Evolutionary conservation across 768 basidiomycete species (phyloP).

Genomic region (Trametes meyenii): DNA sequence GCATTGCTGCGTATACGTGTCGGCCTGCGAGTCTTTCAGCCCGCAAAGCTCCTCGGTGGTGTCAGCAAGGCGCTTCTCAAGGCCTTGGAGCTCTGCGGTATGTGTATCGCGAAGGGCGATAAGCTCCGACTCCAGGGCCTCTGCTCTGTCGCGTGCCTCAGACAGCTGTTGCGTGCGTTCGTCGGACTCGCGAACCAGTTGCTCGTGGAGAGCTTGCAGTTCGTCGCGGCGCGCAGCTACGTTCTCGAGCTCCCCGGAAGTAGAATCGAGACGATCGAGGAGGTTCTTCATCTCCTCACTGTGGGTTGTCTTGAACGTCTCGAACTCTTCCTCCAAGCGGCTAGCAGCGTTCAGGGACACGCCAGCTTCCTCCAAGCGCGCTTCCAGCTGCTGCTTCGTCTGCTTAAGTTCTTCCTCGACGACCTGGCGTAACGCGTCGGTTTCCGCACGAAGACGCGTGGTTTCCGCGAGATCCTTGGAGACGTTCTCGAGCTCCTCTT

Average conservation of each 20-base stretch:
- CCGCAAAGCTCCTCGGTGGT: constrained; percentile 20
- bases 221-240: constrained; percentile 9
- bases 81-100: constrained; percentile 23
- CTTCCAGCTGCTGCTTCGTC: constrained; percentile 27
- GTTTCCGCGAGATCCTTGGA: constrained; percentile 25
- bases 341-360: constrained; percentile 27
- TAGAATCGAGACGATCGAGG: constrained; percentile 5
- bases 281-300: constrained; percentile 14
- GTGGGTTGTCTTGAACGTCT: constrained; percentile 5
- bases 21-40: constrained; percentile 20
- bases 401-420: constrained; percentile 27
- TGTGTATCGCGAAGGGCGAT: constrained; percentile 16
- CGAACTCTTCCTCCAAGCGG: constrained; percentile 17
- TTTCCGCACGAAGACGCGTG: constrained; percentile 13
- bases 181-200: constrained; percentile 5
- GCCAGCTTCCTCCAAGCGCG: constrained; percentile 30
- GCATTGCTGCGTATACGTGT: constrained; percentile 22
- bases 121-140: constrained; percentile 16
- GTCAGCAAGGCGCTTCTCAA: constrained; percentile 26
- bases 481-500: constrained; percentile 21
- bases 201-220: constrained; percentile 17
- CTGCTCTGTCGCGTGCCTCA: constrained; percentile 5
- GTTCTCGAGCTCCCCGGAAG: constrained; percentile 11
- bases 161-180: background rate
- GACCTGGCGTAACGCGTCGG: constrained; percentile 19